Evolutionary conservation across 2,329 filamentous ascomycete genomes (phyloP), one percentile per base, ranked within the genome.

Genomic region (Fonsecaea pedrosoi): DNA sequence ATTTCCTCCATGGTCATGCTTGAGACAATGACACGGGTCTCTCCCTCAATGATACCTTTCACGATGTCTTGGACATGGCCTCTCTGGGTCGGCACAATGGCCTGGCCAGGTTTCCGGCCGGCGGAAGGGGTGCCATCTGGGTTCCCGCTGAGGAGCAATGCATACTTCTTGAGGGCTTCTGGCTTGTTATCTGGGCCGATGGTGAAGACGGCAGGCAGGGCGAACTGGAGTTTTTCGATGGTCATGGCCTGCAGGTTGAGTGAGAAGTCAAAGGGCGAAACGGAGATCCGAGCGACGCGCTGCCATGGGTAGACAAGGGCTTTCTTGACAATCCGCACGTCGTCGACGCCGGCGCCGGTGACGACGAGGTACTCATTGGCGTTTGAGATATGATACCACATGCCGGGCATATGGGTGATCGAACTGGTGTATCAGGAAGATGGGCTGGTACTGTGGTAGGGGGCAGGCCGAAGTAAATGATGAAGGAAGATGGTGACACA

Each of bases 1-100:
- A 96, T 91, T 78, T 95, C 92, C 76, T 94, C 92, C 90, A 95
- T 94, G n/a, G 91, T 94, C 91, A 96, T 94, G 72, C 87, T 89
- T 0, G 89, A 92, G 50, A 96, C 91, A 61, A 96, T 87, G 5
- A 92, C 90, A 66, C 92, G 86, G 0, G 91, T 94, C 78, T 96
- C 92, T 69, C 92, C 92, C 77, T 96, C 92, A 72, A 96, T 95
- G 77, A 96, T 93, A 67, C 92, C 92, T 78, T 92, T 94, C 78
- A 96, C 90, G 69, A 96, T 96, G 72, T 91, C 91, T 74, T 91
- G 90, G 15, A 95, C 88, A 79, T 94, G 91, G 62, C 85, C 83
- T n/a, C 83, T 78, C 25, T 82, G 82, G 70, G 78, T 80, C 15
- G 80, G 78, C 40, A 78, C 80, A 13, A 80, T 77, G 35, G 77